Evolutionary conservation across 805 yeast genomes (phyloP).

Genomic region (Cyberlindnera lachancei): DNA sequence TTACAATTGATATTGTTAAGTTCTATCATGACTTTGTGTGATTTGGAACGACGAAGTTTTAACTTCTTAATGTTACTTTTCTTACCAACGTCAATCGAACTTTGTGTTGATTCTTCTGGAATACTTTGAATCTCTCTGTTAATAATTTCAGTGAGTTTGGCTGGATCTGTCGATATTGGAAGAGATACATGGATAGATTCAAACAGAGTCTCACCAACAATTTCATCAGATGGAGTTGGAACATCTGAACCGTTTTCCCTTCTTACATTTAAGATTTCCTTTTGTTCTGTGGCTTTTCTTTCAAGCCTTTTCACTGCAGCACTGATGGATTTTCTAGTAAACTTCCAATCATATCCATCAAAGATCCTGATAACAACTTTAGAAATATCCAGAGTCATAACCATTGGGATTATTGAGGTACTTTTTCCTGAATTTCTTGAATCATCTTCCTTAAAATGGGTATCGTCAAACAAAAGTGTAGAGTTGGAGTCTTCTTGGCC

Average conservation of each 20-base stretch:
- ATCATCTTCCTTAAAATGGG: constrained; percentile 14
- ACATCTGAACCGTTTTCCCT: neutral
- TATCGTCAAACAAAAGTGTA: constrained; percentile 17
- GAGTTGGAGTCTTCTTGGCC: constrained; percentile 19
- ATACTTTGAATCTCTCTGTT: constrained; percentile 38
- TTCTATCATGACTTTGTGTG: constrained; percentile 52
- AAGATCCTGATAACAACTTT: constrained; percentile 43
- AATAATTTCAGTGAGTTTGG: constrained; percentile 41
- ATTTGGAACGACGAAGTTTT: constrained; percentile 55
- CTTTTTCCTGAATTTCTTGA: neutral
- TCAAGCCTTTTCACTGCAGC: constrained; percentile 62
- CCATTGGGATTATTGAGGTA: constrained; percentile 11
- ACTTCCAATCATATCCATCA: constrained; percentile 93
- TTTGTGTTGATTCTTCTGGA: constrained; percentile 4
- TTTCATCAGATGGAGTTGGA: constrained; percentile 9
- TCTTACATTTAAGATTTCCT: constrained; percentile 4
- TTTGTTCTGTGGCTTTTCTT: constrained; percentile 29
- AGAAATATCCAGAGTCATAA: constrained; percentile 24
- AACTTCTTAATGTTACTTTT: constrained; percentile 33
- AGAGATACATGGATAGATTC: constrained; percentile 71
- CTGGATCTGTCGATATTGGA: constrained; percentile 40
- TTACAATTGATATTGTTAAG: constrained; percentile 43
- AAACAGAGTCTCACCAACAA: constrained; percentile 59
- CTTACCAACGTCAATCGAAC: constrained; percentile 19
- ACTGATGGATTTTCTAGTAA: constrained; percentile 59